These are phyloP conservation scores for Echium plantagineum DNA, from an alignment of 257 asterid species.

Conservation along the genomic window DNA sequence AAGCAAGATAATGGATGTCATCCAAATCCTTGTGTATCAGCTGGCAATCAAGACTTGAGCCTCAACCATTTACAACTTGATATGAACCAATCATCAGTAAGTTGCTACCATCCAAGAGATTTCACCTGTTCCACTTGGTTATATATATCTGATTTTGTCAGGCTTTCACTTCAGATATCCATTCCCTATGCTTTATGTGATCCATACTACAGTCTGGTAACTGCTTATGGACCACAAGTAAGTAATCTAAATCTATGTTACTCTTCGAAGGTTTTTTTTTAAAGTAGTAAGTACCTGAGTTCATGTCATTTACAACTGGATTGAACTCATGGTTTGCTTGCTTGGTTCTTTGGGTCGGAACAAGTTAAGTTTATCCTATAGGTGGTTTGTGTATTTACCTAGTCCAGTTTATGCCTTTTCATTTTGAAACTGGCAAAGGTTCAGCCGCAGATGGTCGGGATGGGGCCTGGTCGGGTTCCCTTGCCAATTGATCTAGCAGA, in stretches of 20 bases:
- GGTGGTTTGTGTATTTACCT: neutral
- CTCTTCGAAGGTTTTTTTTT: no score
- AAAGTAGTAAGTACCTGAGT: neutral
- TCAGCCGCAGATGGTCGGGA: constrained; percentile 55
- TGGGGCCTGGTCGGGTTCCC: constrained; percentile 57
- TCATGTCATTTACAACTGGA: constrained; percentile 2
- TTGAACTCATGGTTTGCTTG: no score
- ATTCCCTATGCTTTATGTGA: constrained; percentile 53
- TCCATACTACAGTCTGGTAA: constrained; percentile 42
- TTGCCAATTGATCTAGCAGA: constrained; percentile 71
- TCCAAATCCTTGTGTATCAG: constrained; percentile 33
- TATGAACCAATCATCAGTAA: constrained; percentile 50
- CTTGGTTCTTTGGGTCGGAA: no score
- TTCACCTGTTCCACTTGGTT: neutral
- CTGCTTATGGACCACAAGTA: constrained; percentile 80
- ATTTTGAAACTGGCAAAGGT: constrained; percentile 20
- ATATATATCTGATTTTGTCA: constrained; percentile 5
- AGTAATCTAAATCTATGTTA: constrained; percentile 11
- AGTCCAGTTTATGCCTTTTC: neutral
- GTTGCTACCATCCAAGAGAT: constrained; percentile 12
- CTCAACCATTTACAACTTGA: constrained; percentile 38
- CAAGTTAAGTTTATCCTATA: neutral
- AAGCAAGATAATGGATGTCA: constrained; percentile 33
- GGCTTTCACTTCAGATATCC: constrained; percentile 25
- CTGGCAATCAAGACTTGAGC: constrained; percentile 37